Base-by-base conservation (phyloP, 2,329 filamentous ascomycete genomes). In the Dactylellina drechsleri region DNA sequence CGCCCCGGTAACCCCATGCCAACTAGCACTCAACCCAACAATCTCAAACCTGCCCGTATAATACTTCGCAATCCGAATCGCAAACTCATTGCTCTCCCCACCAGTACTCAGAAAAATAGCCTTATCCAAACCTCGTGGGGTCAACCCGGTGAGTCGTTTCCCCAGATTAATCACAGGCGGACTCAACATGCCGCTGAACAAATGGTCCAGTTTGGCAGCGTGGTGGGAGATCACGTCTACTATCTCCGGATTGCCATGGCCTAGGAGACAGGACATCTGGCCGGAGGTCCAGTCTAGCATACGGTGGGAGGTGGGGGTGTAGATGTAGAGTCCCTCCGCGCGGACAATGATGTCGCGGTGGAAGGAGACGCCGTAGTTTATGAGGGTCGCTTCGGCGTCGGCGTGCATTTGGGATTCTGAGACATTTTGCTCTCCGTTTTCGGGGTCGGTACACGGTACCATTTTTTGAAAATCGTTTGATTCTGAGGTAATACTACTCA, bases 1-100 rank as follows among this genome's bases (percentile, higher is more conserved):
- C 2, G 83, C 85, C 3, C 83, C 82, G 0, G 87, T 90, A 70
- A 90, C 82, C 15, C 88, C 88, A 80, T 91, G 88, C 82, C 85
- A 90, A 40, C 85, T 87, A 0, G 85, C 85, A 0, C 84, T 84
- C 61, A 90, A 82, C 0, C 83, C 88, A 4, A 90, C 86, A 59
- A 91, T 85, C 79, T 90, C 87, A 77, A 87, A 90, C 60, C 88
- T 89, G 0, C 87, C 87, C 0, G 88, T 90, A 78, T 85, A 88
- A 8, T 83, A 81, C 77, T 90, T 90, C 2, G 88, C 88, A 77
- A 90, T 83, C 67, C 87, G 87, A 68, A 90, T 88, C 1, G 88
- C 88, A 2, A 87, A 87, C 77, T 91, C 88, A 73, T 84, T 87
- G 52, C 83, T 84, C 79, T 89, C 87, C 1, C 83, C 84, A 0